Percentiles rank a stretch among this genome's conserved stretches.
phyloP scores from a whole-genome alignment of 768 basidiomycete genomes.

The Amanita pallidorosea region DNA sequence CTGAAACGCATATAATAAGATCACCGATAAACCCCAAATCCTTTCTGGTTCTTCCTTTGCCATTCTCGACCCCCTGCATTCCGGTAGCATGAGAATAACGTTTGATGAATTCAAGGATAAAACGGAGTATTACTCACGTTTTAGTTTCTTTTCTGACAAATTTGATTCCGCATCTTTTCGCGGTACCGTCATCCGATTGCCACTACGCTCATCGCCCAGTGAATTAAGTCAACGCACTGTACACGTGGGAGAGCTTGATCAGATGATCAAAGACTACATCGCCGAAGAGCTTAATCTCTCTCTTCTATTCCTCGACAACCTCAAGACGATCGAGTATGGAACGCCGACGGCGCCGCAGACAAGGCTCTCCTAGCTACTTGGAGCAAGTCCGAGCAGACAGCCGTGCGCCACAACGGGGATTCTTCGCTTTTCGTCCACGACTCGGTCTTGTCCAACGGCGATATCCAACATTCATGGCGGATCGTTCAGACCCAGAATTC shows the following conservation, averaged over 20 bases:
- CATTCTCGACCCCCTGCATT: slow-evolving; percentile 31
- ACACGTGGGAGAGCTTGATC: slow-evolving; percentile 18
- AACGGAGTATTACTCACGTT: slow-evolving; percentile 23
- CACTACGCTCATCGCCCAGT: slow-evolving; percentile 25
- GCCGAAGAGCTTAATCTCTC: slow-evolving; percentile 26
- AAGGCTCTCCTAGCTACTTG: slow-evolving; percentile 10
- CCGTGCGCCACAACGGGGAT: not conserved
- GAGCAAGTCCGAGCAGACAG: slow-evolving; percentile 5
- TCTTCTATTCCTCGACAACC: slow-evolving; percentile 30
- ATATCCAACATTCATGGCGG: slow-evolving; percentile 16
- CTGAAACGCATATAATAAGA: slow-evolving; percentile 15
- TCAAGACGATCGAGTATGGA: slow-evolving; percentile 29
- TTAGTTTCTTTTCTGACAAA: slow-evolving; percentile 15
- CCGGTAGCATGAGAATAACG: slow-evolving; percentile 20
- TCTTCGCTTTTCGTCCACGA: not conserved
- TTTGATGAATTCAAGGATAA: slow-evolving; percentile 15
- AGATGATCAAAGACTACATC: slow-evolving; percentile 31
- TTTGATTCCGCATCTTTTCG: slow-evolving; percentile 14
- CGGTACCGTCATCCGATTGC: slow-evolving; percentile 37
- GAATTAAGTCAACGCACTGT: slow-evolving; percentile 24
- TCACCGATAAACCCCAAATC: slow-evolving; percentile 40
- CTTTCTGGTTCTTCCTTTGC: slow-evolving; percentile 28
- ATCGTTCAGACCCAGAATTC: slow-evolving; percentile 15
- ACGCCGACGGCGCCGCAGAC: slow-evolving; percentile 20
- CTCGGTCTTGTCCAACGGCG: not conserved